Evolutionary conservation across 2,329 filamentous ascomycete genomes (phyloP).

Genomic region (Xylariaceae sp.): DNA sequence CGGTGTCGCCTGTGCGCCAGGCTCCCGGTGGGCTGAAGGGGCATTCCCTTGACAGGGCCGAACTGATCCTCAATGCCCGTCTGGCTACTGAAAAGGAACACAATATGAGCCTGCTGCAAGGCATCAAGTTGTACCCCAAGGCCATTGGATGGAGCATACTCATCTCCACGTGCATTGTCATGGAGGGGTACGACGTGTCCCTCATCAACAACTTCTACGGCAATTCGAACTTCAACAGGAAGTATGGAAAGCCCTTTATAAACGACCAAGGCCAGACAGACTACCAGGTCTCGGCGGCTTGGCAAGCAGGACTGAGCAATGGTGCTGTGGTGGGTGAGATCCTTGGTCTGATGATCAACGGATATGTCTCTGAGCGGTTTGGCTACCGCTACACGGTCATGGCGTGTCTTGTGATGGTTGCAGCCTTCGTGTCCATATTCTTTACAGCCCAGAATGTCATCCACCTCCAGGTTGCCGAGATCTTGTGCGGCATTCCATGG

Average conservation of each 20-base stretch:
- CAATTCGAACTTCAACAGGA: slow-evolving; percentile 52
- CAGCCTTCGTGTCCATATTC: slow-evolving; percentile 57
- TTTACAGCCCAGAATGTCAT: slow-evolving; percentile 59
- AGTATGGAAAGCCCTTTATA: slow-evolving; percentile 47
- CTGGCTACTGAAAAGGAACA: slow-evolving; percentile 57
- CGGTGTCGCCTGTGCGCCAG: slow-evolving; percentile 6
- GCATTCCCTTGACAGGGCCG: slow-evolving; percentile 24
- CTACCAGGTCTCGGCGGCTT: slow-evolving; percentile 54
- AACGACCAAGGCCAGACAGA: slow-evolving; percentile 34
- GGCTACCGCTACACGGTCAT: slow-evolving; percentile 64
- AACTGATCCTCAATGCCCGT: slow-evolving; percentile 42
- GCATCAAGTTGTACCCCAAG: slow-evolving; percentile 78
- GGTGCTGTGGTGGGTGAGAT: slow-evolving; percentile 52
- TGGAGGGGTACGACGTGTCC: slow-evolving; percentile 85
- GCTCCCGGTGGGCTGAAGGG: slow-evolving; percentile 11
- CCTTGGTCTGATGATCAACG: slow-evolving; percentile 61
- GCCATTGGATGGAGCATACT: slow-evolving; percentile 77
- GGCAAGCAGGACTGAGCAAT: slow-evolving; percentile 59
- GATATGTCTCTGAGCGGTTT: slow-evolving; percentile 60
- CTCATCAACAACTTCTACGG: slow-evolving; percentile 76
- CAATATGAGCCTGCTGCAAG: slow-evolving; percentile 68
- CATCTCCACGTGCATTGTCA: slow-evolving; percentile 85
- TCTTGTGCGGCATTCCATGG: slow-evolving; percentile 59
- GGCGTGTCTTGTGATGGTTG: slow-evolving; percentile 47
- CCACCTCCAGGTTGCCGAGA: slow-evolving; percentile 55